A percentile compares a stretch with the other conserved stretches of the same genome.
Conservation (phyloP, 768 basidiomycete species). For the Tricholoma sp. region DNA sequence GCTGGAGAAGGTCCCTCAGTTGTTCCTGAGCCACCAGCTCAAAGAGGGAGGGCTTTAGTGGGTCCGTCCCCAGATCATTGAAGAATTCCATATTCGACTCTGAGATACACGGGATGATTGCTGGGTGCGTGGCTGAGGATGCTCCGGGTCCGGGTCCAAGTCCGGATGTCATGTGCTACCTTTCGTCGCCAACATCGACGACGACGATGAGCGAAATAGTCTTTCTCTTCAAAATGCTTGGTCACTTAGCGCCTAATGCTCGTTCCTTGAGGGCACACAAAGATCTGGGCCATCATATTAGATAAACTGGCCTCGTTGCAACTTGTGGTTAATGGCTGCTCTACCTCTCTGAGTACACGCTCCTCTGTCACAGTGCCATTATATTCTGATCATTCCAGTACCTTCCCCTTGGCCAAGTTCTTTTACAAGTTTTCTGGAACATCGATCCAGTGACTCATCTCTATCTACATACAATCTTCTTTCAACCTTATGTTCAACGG, state of each 20-base stretch:
- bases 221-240: constrained; percentile 1
- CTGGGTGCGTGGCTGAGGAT: too few species aligned
- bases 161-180: too few species aligned
- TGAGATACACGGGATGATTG: too few species aligned
- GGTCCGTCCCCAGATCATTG: constrained; percentile 67
- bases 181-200: not conserved
- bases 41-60: constrained; percentile 77
- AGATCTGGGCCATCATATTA: constrained; percentile 14
- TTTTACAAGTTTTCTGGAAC: not conserved
- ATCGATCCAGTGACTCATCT: not conserved
- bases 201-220: not conserved
- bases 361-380: constrained; percentile 10
- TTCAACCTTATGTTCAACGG: constrained; percentile 52
- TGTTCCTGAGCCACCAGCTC: constrained; percentile 94
- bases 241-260: constrained; percentile 7
- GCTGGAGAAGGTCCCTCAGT: constrained; percentile 85
- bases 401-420: not conserved
- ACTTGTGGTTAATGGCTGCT: not conserved
- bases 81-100: constrained; percentile 84
- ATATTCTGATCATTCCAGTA: constrained; percentile 1
- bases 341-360: constrained; percentile 8
- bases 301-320: constrained; percentile 21
- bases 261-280: constrained; percentile 13
- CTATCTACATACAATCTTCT: constrained; percentile 5
- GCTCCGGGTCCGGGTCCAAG: too few species aligned